Base-by-base conservation (phyloP, 257 asterid species). In the Plectranthus barbatus region DNA sequence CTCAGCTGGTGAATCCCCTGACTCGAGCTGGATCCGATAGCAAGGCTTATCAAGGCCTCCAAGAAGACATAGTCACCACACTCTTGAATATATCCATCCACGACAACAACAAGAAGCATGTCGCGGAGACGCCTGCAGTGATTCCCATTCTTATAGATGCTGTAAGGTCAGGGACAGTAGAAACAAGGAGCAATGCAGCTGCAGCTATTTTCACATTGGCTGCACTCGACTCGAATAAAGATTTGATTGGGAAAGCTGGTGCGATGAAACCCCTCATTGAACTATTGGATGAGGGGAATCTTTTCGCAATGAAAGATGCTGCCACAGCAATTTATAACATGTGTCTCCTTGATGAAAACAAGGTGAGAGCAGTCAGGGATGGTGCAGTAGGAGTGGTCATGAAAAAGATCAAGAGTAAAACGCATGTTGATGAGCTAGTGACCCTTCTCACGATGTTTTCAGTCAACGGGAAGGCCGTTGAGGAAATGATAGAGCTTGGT, bases 401-500 rank as follows among this genome's bases (percentile, higher is more conserved):
- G 77, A 75, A 76, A 36, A 91, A 84, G 74, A 83, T 91, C 34
- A 45, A 8, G 62, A 60, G 62, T 7, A 63, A 85, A 18, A 63
- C 69, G 18, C 88, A 80, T 0, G 90, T 91, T 5, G 94, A 88
- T 9, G 96, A 88, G 72, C 68, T 88, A 37, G 36, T 91, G 23
- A 75, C 98, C 11, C 81, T 86, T 41, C 90, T 91, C 4, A 96
- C 98, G 11, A 80, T 91, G 95, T 82, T 91, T 17, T 83, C 98
- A 13, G 76, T 50, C 78, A 79, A 78, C 56, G 96, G 78, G 33
- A 79, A 7, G 71, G 91, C 95, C 0, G 58, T 84, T 12, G 90
- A 86, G 70, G 87, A 84, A 44, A 80, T 91, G 88, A 84, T 77
- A 41, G 94, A 82, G 23, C 80, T 79, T 4, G 90, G 60, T 13